Conservation (phyloP, 1,139 yeast species). For the Lodderomyces orthopsilosis region DNA sequence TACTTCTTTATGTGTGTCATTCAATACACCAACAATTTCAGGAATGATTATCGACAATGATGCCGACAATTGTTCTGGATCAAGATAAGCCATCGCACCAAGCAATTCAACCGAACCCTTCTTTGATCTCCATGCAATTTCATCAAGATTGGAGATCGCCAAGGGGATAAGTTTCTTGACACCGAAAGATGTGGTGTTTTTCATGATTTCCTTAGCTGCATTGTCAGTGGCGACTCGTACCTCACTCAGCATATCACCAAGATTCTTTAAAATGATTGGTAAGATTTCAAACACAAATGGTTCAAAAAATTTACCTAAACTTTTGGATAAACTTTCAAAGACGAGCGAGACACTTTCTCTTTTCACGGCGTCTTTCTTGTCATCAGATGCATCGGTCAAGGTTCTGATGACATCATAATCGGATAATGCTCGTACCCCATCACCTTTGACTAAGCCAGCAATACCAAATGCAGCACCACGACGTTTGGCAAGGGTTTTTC, state of each 20-base stretch:
- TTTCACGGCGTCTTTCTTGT: constrained; percentile 67
- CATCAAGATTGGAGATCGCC: constrained; percentile 82
- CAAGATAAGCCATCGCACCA: constrained; percentile 97
- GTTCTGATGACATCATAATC: constrained; percentile 75
- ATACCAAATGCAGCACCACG: constrained; percentile 97
- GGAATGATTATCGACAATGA: constrained; percentile 90
- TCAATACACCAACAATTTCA: constrained; percentile 90
- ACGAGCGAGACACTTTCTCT: constrained; percentile 90
- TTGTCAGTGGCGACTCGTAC: constrained; percentile 87
- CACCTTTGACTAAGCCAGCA: constrained; percentile 89
- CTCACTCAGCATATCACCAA: constrained; percentile 83
- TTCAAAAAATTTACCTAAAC: constrained; percentile 76
- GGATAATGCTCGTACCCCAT: constrained; percentile 74
- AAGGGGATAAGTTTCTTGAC: constrained; percentile 88
- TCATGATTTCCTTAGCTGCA: constrained; percentile 88
- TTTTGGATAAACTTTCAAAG: constrained; percentile 77
- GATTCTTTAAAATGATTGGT: constrained; percentile 72
- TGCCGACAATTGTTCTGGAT: constrained; percentile 88
- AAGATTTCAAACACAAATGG: constrained; percentile 89
- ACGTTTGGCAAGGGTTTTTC: constrained; percentile 53
- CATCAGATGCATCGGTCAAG: constrained; percentile 84
- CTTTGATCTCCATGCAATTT: constrained; percentile 93
- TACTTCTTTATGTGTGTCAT: constrained; percentile 95
- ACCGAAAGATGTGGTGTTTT: constrained; percentile 87
- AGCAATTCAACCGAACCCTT: constrained; percentile 94